These are phyloP conservation scores for Amaranthus palmeri DNA, from an alignment of 148 eudicot species.

Conservation along the genomic window DNA sequence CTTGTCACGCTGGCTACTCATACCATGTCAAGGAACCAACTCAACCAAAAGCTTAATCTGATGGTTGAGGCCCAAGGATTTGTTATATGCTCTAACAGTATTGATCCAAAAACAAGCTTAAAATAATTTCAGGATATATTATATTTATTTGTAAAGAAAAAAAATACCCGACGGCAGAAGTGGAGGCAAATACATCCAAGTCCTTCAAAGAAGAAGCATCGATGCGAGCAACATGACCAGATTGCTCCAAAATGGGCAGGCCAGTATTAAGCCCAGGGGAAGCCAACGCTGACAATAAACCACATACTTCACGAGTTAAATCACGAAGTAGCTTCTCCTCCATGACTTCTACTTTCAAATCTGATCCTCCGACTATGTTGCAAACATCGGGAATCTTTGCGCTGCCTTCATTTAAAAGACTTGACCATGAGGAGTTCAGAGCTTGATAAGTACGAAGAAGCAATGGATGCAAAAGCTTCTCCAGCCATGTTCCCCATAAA, in stretches of 20 bases:
- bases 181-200: slow-evolving; percentile 57
- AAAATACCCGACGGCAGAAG: slow-evolving; percentile 66
- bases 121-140: not conserved
- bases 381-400: slow-evolving; percentile 84
- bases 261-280: slow-evolving; percentile 67
- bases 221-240: slow-evolving; percentile 56
- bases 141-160: not conserved
- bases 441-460: slow-evolving; percentile 54
- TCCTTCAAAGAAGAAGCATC: slow-evolving; percentile 64
- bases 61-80: too few species aligned
- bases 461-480: slow-evolving; percentile 76
- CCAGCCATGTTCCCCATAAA: slow-evolving; percentile 74
- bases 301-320: slow-evolving; percentile 86
- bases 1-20: too few species aligned
- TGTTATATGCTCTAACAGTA: not conserved
- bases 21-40: too few species aligned
- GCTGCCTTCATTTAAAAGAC: slow-evolving; percentile 77
- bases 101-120: not conserved
- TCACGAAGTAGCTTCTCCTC: slow-evolving; percentile 96
- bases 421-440: slow-evolving; percentile 82
- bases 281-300: slow-evolving; percentile 62
- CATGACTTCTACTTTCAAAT: slow-evolving; percentile 91
- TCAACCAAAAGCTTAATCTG: too few species aligned
- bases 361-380: slow-evolving; percentile 58
- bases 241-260: slow-evolving; percentile 71